Base-by-base conservation (phyloP, 441 rosid species). In the Corymbia citriodora region DNA sequence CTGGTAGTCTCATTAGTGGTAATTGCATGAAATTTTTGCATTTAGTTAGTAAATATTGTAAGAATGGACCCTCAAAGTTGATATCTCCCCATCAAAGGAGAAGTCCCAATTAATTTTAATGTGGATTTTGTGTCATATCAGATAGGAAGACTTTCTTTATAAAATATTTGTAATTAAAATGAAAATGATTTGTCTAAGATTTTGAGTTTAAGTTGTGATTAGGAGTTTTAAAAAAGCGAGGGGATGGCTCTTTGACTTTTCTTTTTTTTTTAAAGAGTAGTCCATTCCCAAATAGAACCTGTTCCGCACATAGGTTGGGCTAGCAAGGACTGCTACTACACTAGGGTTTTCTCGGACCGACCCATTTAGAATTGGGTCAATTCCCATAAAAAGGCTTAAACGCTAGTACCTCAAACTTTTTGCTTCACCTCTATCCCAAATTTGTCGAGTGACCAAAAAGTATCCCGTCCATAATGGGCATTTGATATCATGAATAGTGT, bases 261-360 rank as follows among this genome's bases (percentile, higher is more conserved):
- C 31, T 14, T n/a, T 9, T 45, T 79, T 68, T 12, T 68, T n/a
- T 31, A 10, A 68, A 68, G 74, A 68, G 74, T 5, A 31, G 12
- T 68, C 12, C 29, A 63, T 63, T 29, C 33, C 18, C 72, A 29
- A 14, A 33, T 63, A 29, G 9, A 6, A 29, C 18, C 2, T 13
- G 68, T 31, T 27, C 17, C 68, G 27, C 68, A 61, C 6, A 12
- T 27, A 61, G 31, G 68, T 27, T 61, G 68, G 17, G 31, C 8
- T 27, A 27, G 15, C 5, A 3, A 1, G 72, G 18, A 65, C 19
- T 29, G 10, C 6, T 57, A 23, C 6, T 40, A 40, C 45, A 6
- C 45, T 40, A 1, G 45, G 45, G 45, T 40, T 40, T 5, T 9
- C 31, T 1, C 1, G 19, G 1, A 31, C 0, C 13, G 0, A 68